Evolutionary conservation across 768 basidiomycete genomes (phyloP).

Genomic region (Leccinum uliginosum): DNA sequence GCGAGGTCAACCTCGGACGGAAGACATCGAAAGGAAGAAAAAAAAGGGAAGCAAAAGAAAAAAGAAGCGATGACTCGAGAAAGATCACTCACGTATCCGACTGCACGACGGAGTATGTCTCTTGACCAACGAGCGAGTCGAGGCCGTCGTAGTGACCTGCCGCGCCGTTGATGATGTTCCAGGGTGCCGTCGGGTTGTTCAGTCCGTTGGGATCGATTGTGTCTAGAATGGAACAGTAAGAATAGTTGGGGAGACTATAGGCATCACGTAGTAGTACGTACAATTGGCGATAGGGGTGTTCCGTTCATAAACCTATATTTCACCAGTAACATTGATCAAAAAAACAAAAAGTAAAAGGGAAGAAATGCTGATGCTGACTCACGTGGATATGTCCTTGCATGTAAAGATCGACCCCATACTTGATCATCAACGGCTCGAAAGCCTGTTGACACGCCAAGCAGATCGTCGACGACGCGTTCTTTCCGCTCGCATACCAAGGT

Average conservation of each 20-base stretch:
- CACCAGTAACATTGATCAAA: background rate
- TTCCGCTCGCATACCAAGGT: conserved; percentile 21
- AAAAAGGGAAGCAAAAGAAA: background rate
- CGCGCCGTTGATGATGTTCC: conserved; percentile 28
- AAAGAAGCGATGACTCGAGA: background rate
- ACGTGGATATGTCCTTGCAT: conserved; percentile 28
- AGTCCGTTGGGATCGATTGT: conserved; percentile 20
- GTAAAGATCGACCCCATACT: conserved; percentile 28
- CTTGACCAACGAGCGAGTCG: conserved; percentile 2
- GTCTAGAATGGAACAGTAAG: background rate
- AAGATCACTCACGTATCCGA: conserved; percentile 12
- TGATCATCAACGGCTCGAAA: conserved; percentile 29
- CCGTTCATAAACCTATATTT: conserved; percentile 20
- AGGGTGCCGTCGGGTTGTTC: conserved; percentile 22
- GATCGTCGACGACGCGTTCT: conserved; percentile 3
- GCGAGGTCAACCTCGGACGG: too few species aligned
- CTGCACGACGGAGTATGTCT: conserved; percentile 7
- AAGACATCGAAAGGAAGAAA: too few species aligned
- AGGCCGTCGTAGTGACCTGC: conserved; percentile 28
- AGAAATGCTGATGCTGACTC: background rate
- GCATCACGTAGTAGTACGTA: conserved; percentile 3
- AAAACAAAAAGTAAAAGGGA: background rate
- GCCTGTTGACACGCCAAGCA: conserved; percentile 23
- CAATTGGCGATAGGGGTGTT: conserved; percentile 26
- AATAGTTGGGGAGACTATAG: too few species aligned